Evolutionary conservation across 1,284 basidiomycete species (phyloP).

Genomic region (Flammula alnicola): DNA sequence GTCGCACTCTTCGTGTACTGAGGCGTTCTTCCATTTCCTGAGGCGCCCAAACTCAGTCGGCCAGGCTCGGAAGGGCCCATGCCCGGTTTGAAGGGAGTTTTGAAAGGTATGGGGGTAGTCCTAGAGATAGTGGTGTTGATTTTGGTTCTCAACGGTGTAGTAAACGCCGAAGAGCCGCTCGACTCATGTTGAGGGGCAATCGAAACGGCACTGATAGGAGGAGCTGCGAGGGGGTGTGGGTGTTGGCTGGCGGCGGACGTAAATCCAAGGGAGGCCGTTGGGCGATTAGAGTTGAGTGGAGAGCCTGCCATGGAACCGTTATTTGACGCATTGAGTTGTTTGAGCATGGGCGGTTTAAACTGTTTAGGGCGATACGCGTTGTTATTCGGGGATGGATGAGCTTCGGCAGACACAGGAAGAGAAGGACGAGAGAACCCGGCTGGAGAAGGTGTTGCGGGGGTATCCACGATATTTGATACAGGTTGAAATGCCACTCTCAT

Average conservation of each 20-base stretch:
- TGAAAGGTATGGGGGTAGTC: constrained; percentile 51
- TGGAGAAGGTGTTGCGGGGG: constrained; percentile 43
- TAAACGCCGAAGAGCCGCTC: constrained; percentile 26
- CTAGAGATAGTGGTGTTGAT: constrained; percentile 19
- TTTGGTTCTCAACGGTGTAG: constrained; percentile 37
- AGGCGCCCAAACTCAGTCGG: constrained; percentile 23
- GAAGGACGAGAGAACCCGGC: constrained; percentile 32
- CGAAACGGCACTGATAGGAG: constrained; percentile 22
- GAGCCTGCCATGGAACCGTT: constrained; percentile 20
- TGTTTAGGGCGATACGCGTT: constrained; percentile 40
- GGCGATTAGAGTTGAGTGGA: constrained; percentile 29
- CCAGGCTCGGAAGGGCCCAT: constrained; percentile 57
- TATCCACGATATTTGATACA: constrained; percentile 42
- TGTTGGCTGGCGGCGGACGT: constrained; percentile 27
- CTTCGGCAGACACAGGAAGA: constrained; percentile 17
- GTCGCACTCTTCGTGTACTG: neutral
- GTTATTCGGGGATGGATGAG: constrained; percentile 26
- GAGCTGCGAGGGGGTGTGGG: constrained; percentile 29
- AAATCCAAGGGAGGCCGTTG: constrained; percentile 23
- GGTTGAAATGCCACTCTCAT: constrained; percentile 44
- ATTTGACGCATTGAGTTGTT: constrained; percentile 14
- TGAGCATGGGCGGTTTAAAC: constrained; percentile 62
- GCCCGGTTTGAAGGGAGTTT: constrained; percentile 70
- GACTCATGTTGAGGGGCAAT: constrained; percentile 7
- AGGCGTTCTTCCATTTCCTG: constrained; percentile 8